phyloP scores from a whole-genome alignment of 1,284 basidiomycete genomes.

The Bondarzewia mesenterica region DNA sequence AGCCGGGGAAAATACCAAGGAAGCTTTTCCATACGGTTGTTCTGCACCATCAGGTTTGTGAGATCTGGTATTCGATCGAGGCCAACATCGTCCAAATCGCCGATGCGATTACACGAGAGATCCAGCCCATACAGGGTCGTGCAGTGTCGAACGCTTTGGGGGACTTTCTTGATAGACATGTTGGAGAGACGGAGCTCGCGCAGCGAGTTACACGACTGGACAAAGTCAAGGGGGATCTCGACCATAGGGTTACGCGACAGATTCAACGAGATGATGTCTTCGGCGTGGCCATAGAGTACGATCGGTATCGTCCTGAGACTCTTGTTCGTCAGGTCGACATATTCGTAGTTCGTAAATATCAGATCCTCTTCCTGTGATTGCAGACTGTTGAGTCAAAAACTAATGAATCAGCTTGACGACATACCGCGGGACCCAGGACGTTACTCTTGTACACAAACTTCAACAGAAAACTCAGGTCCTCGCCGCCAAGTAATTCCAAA shows the following conservation, averaged over 20 bases:
- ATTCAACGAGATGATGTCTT: conserved; percentile 82
- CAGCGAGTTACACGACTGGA: conserved; percentile 81
- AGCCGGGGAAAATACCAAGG: conserved; percentile 83
- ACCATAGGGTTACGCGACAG: conserved; percentile 94
- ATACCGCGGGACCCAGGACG: conserved; percentile 56
- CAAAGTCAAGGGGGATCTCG: conserved; percentile 95
- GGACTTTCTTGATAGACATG: conserved; percentile 93
- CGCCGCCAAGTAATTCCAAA: conserved; percentile 72
- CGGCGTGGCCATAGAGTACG: conserved; percentile 80
- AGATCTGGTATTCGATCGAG: conserved; percentile 77
- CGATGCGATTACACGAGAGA: conserved; percentile 89
- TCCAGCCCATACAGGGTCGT: conserved; percentile 78
- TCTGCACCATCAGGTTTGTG: conserved; percentile 74
- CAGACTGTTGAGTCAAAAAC: conserved; percentile 4
- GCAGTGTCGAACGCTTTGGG: conserved; percentile 76
- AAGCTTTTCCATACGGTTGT: conserved; percentile 86
- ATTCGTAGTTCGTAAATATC: conserved; percentile 69
- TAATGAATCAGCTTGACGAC: conserved; percentile 18
- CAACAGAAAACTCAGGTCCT: conserved; percentile 81
- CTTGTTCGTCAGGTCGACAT: conserved; percentile 79
- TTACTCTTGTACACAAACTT: conserved; percentile 83
- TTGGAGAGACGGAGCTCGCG: conserved; percentile 86
- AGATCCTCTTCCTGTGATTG: conserved; percentile 57
- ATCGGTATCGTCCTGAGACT: conserved; percentile 90
- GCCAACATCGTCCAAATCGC: conserved; percentile 81